These are phyloP conservation scores for Podila minutissima DNA, from an alignment of 192 early-diverging fungal genomes.

Conservation along the genomic window DNA sequence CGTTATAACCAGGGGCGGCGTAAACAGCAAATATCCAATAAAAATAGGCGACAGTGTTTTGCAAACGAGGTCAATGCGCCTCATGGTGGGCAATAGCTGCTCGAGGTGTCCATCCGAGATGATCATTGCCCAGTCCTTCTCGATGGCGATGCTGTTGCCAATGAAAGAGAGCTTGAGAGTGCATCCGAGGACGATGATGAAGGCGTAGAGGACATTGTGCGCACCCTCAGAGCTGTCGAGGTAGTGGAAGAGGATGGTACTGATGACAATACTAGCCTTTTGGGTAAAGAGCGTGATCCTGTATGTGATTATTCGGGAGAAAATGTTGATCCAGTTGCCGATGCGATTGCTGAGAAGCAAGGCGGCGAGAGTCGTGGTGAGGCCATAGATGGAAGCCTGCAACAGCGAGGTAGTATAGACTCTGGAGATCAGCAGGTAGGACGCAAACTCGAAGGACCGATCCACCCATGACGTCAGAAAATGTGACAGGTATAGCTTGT, in stretches of 20 bases:
- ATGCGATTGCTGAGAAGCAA: slow-evolving; percentile 33
- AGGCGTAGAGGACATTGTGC: slow-evolving; percentile 6
- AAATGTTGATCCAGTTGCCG: slow-evolving; percentile 39
- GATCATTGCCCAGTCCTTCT: slow-evolving; percentile 43
- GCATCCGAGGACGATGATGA: slow-evolving; percentile 36
- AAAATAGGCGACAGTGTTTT: slow-evolving; percentile 39
- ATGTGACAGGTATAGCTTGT: slow-evolving; percentile 9
- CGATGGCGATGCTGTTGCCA: slow-evolving; percentile 39
- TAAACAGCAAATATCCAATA: slow-evolving; percentile 12
- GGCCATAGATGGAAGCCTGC: slow-evolving; percentile 34
- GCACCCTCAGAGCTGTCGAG: background rate
- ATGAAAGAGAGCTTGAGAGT: slow-evolving; percentile 27
- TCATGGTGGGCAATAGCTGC: slow-evolving; percentile 20
- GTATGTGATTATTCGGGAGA: slow-evolving; percentile 24
- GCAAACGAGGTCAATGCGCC: slow-evolving; percentile 47
- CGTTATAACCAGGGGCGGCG: slow-evolving; percentile 2
- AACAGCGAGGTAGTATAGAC: slow-evolving; percentile 25
- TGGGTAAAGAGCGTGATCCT: slow-evolving; percentile 14
- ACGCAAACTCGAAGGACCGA: slow-evolving; percentile 42
- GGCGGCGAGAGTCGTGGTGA: slow-evolving; percentile 17
- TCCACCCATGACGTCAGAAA: slow-evolving; percentile 17
- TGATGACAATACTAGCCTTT: slow-evolving; percentile 29
- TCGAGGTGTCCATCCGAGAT: slow-evolving; percentile 32
- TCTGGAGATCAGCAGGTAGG: slow-evolving; percentile 23
- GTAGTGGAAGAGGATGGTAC: slow-evolving; percentile 17